Evolutionary conservation across 2,329 filamentous ascomycete genomes (phyloP), one percentile per base, ranked within the genome.

Genomic region (Dendryphion nanum): DNA sequence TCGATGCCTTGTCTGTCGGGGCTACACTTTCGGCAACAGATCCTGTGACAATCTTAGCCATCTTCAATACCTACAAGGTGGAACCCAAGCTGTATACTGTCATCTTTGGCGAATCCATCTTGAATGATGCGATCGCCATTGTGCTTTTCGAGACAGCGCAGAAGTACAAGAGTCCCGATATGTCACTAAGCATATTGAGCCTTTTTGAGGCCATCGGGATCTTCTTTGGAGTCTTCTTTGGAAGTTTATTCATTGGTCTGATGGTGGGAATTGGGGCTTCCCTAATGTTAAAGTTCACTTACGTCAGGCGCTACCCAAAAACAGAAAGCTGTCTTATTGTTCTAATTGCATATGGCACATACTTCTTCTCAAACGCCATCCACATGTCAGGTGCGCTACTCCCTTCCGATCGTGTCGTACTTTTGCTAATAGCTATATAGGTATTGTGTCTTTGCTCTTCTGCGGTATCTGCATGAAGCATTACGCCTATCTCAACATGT

Each of bases 401-500:
- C 48, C 8, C 5, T 30, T 10, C 4, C 29, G 12, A 30, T 30
- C 1, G 7, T 18, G 7, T 8, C 46, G 47, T 50, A 51, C 32
- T 17, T 39, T n/a, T n/a, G n/a, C n/a, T n/a, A n/a, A n/a, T n/a
- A n/a, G n/a, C n/a, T 16, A 15, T 34, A 38, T 36, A 93, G 89
- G 90, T 52, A 98, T 98, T 57, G 93, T 98, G 51, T 95, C 93
- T 21, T 75, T 98, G 41, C 76, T 98, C 2, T 98, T 98, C 73
- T 98, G 93, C 66, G 93, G 93, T 38, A 98, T 98, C 53, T 97
- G 93, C 8, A 75, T 98, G 47, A 98, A 98, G 69, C 93, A 98
- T 64, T 98, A 98, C 60, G 93, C 93, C 46, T 98, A 98, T 71
- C 96, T 97, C 76, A 98, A 98, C 73, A 98, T 98, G 93, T 98